phyloP scores from a whole-genome alignment of 2,329 filamentous ascomycete genomes.

The Neofusicoccum cordaticola region DNA sequence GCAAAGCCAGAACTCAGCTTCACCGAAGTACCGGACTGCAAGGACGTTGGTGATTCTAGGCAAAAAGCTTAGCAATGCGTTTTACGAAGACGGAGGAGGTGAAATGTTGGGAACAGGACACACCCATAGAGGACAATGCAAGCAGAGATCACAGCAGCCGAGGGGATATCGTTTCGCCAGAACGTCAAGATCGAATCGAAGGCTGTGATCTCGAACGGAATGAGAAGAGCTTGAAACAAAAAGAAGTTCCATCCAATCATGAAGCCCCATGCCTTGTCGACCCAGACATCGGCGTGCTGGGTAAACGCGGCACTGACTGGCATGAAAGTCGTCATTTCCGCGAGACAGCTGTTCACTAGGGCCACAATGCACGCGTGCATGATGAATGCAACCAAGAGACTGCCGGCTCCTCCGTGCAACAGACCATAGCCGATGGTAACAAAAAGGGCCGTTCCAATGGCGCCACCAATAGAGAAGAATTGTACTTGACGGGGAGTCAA shows the following conservation, averaged over 20 bases:
- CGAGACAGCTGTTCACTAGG: conserved; percentile 30
- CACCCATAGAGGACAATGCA: conserved; percentile 59
- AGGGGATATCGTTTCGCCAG: conserved; percentile 60
- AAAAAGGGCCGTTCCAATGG: conserved; percentile 19
- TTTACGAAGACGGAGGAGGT: too few species aligned
- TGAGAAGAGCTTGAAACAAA: conserved; percentile 64
- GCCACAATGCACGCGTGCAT: conserved; percentile 50
- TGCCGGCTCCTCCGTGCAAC: conserved; percentile 40
- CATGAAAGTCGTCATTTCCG: conserved; percentile 73
- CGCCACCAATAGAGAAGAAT: conserved; percentile 11
- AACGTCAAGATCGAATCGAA: conserved; percentile 74
- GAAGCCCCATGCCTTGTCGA: conserved; percentile 67
- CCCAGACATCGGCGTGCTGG: conserved; percentile 70
- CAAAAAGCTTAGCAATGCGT: background rate
- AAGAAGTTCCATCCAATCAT: conserved; percentile 84
- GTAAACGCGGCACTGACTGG: conserved; percentile 76
- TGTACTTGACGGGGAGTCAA: background rate
- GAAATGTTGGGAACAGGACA: conserved; percentile 64
- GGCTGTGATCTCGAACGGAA: conserved; percentile 70
- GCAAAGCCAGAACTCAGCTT: conserved; percentile 76
- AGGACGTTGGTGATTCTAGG: conserved; percentile 46
- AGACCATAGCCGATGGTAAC: conserved; percentile 16
- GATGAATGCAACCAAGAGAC: conserved; percentile 56
- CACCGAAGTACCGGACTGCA: conserved; percentile 69
- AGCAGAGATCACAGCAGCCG: conserved; percentile 69